These are phyloP conservation scores for Epichloe hybrida DNA, from an alignment of 2,329 filamentous ascomycete species.

Conservation along the genomic window DNA sequence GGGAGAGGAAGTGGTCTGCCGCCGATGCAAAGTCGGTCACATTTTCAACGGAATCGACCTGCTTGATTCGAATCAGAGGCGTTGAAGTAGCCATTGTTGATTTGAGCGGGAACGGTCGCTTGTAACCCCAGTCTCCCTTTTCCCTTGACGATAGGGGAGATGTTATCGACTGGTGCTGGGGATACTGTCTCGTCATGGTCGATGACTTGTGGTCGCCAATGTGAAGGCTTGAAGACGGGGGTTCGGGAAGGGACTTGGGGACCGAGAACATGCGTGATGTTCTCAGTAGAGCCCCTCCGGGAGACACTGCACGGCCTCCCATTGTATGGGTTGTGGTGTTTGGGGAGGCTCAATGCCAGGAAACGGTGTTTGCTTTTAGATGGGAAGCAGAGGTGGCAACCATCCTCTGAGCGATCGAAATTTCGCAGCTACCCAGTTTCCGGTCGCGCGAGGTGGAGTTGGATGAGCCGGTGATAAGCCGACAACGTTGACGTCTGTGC, in stretches of 20 bases:
- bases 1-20: slow-evolving; percentile 64
- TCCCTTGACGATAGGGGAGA: slow-evolving; percentile 59
- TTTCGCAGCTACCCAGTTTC: slow-evolving; percentile 12
- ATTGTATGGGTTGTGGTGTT: slow-evolving; percentile 17
- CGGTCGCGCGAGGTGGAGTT: slow-evolving; percentile 1
- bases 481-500: not conserved
- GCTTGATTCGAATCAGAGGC: slow-evolving; percentile 63
- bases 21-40: slow-evolving; percentile 81
- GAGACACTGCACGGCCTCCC: slow-evolving; percentile 32
- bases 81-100: slow-evolving; percentile 58
- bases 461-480: slow-evolving; percentile 18
- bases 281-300: slow-evolving; percentile 60
- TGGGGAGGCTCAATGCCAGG: slow-evolving; percentile 17
- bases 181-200: slow-evolving; percentile 55
- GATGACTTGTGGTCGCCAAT: slow-evolving; percentile 22
- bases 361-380: slow-evolving; percentile 3
- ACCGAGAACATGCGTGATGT: slow-evolving; percentile 83
- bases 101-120: slow-evolving; percentile 66
- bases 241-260: slow-evolving; percentile 57
- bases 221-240: slow-evolving; percentile 32
- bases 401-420: slow-evolving; percentile 10
- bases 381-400: slow-evolving; percentile 2
- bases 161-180: slow-evolving; percentile 71
- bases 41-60: slow-evolving; percentile 74
- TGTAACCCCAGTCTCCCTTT: slow-evolving; percentile 85